phyloP scores from a whole-genome alignment of 352 stramenopile species.

The Halophytophthora batemanensis region DNA sequence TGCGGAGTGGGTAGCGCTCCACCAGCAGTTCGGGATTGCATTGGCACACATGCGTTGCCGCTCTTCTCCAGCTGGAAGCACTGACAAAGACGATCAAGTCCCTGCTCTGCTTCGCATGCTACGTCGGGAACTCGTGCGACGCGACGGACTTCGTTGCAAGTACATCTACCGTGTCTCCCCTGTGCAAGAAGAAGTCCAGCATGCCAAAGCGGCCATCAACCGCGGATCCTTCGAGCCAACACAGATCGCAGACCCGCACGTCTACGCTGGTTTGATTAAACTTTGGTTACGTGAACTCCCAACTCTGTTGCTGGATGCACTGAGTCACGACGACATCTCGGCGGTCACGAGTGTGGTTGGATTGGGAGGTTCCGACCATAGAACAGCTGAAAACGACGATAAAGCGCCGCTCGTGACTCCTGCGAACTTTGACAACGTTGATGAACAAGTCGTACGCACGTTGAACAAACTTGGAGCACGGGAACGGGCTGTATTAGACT shows the following conservation, averaged over 20 bases:
- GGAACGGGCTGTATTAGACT: slow-evolving; percentile 45
- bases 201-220: slow-evolving; percentile 46
- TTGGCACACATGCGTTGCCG: slow-evolving; percentile 42
- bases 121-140: slow-evolving; percentile 43
- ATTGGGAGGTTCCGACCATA: not conserved
- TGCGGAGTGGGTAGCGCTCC: slow-evolving; percentile 30
- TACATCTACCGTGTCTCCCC: slow-evolving; percentile 63
- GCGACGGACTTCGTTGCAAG: slow-evolving; percentile 39
- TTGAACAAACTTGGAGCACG: slow-evolving; percentile 24
- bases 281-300: slow-evolving; percentile 63
- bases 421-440: slow-evolving; percentile 13
- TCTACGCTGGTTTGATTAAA: slow-evolving; percentile 63
- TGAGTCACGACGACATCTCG: slow-evolving; percentile 20
- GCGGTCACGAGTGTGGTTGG: slow-evolving; percentile 13
- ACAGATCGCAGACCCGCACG: slow-evolving; percentile 36
- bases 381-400: slow-evolving; percentile 11
- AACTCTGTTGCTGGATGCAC: slow-evolving; percentile 25
- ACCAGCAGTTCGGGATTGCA: slow-evolving; percentile 51
- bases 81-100: slow-evolving; percentile 28
- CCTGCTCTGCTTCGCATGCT: slow-evolving; percentile 51
- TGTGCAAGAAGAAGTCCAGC: slow-evolving; percentile 37
- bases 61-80: slow-evolving; percentile 10
- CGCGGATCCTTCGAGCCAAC: slow-evolving; percentile 35
- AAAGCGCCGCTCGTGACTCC: slow-evolving; percentile 10
- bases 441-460: slow-evolving; percentile 12